Percentiles rank a stretch among this genome's conserved stretches.
These are phyloP conservation scores for Xylariaceae sp. DNA, from an alignment of 2,329 filamentous ascomycete genomes.

Conservation along the genomic window DNA sequence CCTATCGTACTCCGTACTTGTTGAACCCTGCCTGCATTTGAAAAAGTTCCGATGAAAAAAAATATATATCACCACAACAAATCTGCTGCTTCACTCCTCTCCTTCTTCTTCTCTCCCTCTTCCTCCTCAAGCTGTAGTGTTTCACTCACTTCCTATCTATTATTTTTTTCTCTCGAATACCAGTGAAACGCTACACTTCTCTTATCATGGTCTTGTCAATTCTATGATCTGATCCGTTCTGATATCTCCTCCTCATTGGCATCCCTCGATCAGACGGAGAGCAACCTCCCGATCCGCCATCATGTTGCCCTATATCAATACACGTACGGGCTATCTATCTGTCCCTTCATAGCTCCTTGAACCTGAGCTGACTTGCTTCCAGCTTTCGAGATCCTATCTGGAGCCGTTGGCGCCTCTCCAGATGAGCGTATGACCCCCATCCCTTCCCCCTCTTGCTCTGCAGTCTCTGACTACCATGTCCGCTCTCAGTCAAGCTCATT, in stretches of 20 bases:
- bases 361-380: constrained; percentile 15
- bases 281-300: background rate
- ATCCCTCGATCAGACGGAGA: background rate
- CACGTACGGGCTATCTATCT: constrained; percentile 15
- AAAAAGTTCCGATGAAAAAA: background rate
- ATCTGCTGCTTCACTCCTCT: no score
- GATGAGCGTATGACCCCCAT: constrained; percentile 40
- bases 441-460: background rate
- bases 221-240: background rate
- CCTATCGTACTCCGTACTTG: no score
- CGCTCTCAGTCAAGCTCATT: constrained; percentile 80
- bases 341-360: background rate
- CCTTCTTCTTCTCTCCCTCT: no score
- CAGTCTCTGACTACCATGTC: constrained; percentile 10
- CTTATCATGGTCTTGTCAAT: background rate
- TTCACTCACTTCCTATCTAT: background rate
- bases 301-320: constrained; percentile 24
- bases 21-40: background rate
- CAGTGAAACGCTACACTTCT: background rate
- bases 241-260: background rate
- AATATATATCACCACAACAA: background rate
- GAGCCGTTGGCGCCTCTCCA: constrained; percentile 39
- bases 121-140: background rate
- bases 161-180: background rate
- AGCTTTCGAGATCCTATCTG: constrained; percentile 43